A percentile compares a stretch with the other conserved stretches of the same genome.
These are phyloP conservation scores for Pseudocercospora macadamiae DNA, from an alignment of 2,329 filamentous ascomycete species.

Conservation along the genomic window DNA sequence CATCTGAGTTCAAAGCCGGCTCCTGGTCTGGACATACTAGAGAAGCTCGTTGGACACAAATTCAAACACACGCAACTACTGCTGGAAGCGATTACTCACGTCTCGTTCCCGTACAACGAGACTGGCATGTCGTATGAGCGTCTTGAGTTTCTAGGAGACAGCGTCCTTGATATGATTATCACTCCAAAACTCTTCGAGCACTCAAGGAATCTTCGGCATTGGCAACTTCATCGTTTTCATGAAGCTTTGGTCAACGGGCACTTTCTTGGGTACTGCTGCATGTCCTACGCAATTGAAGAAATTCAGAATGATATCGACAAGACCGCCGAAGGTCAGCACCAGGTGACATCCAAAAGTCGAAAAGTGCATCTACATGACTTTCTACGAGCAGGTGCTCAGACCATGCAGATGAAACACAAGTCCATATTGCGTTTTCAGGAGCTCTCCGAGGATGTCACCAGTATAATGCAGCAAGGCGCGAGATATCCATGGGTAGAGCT, in stretches of 20 bases:
- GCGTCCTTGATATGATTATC: slow-evolving; percentile 78
- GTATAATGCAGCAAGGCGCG: slow-evolving; percentile 53
- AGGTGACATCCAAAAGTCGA: neutral
- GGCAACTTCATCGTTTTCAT: slow-evolving; percentile 75
- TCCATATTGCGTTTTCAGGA: slow-evolving; percentile 51
- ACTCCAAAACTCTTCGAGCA: slow-evolving; percentile 63
- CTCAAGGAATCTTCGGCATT: slow-evolving; percentile 53
- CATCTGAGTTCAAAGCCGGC: slow-evolving; percentile 52
- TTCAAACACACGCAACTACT: slow-evolving; percentile 72
- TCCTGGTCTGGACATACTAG: slow-evolving; percentile 56
- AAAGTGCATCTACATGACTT: slow-evolving; percentile 35
- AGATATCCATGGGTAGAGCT: slow-evolving; percentile 79
- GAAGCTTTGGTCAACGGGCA: slow-evolving; percentile 78
- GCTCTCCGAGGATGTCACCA: slow-evolving; percentile 54
- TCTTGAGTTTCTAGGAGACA: slow-evolving; percentile 86
- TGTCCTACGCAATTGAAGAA: slow-evolving; percentile 56
- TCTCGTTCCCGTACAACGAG: slow-evolving; percentile 38
- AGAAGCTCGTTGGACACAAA: slow-evolving; percentile 69
- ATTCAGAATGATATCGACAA: slow-evolving; percentile 33
- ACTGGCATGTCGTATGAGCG: slow-evolving; percentile 67
- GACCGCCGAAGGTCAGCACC: slow-evolving; percentile 9
- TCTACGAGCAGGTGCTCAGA: slow-evolving; percentile 39
- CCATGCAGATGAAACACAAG: slow-evolving; percentile 53
- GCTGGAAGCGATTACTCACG: slow-evolving; percentile 79
- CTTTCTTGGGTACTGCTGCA: slow-evolving; percentile 75